A percentile compares a stretch with the other conserved stretches of the same genome.
These are phyloP conservation scores for Mortierella sp. DNA, from an alignment of 371 early-diverging fungal genomes.

Conservation along the genomic window DNA sequence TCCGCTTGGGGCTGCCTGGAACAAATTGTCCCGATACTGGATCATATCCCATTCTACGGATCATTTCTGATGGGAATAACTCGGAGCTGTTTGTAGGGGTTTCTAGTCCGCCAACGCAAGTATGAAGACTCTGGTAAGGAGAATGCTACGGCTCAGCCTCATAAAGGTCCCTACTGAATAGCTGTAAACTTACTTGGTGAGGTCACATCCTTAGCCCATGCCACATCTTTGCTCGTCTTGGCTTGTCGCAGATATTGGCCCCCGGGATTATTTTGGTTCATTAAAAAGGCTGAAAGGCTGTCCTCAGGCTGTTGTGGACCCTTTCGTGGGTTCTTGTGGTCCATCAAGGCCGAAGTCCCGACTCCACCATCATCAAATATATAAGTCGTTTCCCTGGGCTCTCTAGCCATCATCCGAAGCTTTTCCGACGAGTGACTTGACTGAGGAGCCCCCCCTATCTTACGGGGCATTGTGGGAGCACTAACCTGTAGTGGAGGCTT, in stretches of 20 bases:
- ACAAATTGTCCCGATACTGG: slow-evolving; percentile 53
- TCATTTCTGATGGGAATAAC: slow-evolving; percentile 50
- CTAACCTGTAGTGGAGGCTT: slow-evolving; percentile 8
- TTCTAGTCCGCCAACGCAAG: slow-evolving; percentile 19
- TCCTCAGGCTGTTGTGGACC: slow-evolving; percentile 6
- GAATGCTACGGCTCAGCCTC: neutral
- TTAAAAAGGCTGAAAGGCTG: slow-evolving; percentile 33
- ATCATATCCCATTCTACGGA: slow-evolving; percentile 56
- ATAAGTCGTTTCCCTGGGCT: slow-evolving; percentile 30
- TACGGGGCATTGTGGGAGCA: slow-evolving; percentile 1
- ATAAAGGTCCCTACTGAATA: neutral
- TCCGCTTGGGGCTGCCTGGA: slow-evolving; percentile 48
- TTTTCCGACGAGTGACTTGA: neutral
- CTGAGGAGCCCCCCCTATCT: slow-evolving; percentile 2
- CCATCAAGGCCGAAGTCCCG: slow-evolving; percentile 30
- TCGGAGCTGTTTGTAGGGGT: slow-evolving; percentile 34
- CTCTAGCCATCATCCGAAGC: slow-evolving; percentile 5
- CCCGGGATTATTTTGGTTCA: slow-evolving; percentile 54
- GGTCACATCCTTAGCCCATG: slow-evolving; percentile 49
- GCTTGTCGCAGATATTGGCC: slow-evolving; percentile 50
- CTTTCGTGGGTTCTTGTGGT: slow-evolving; percentile 15
- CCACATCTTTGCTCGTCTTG: slow-evolving; percentile 43
- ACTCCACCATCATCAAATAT: slow-evolving; percentile 44
- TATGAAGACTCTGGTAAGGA: neutral
- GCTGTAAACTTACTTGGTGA: slow-evolving; percentile 41